Base-by-base conservation (phyloP, 176 grass and related monocot genomes). In the Miscanthus lutarioriparius region DNA sequence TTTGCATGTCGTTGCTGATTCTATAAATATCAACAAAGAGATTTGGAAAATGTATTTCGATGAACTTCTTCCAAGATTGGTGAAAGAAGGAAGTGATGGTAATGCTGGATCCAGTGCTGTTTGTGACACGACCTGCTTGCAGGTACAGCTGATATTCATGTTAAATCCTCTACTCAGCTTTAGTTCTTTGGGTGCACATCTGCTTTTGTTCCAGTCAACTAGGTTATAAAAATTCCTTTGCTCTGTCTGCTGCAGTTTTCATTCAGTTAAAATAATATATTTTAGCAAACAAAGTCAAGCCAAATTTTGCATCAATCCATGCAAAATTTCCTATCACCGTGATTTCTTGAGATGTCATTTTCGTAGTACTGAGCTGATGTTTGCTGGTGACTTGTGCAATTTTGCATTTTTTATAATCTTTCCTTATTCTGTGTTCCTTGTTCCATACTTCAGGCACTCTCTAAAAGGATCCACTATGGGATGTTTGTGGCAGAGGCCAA, bases 401-500 rank as follows among this genome's bases (percentile, higher is more conserved):
- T 44, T 66, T 48, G 26, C 81, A 79, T 82, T 20, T 20, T 79
- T 43, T 74, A 56, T 64, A 44, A 12, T 87, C n/a, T 83, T 9
- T 79, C 25, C 61, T 70, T 71, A 44, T 72, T 75, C 10, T 37
- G 40, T 56, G 74, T 85, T 61, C 32, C 3, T 72, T 72, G 23
- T 80, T 71, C 26, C 64, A 45, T 91, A 1, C 11, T 75, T 17
- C 81, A 99, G 93, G 97, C 88, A 36, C 93, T 99, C 59, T 99
- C 93, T 7, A 96, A 96, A 81, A 99, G 97, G 92, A 99, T 99
- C 70, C 97, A 99, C 84, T 96, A 96, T 70, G 97, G 97, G 3
- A 99, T 96, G 82, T 99, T 94, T 84, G 97, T 99, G 7, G 93
- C 97, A 40, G 97, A 99, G 86, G 91, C 91, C 44, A 99, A 99